Evolutionary conservation across 2,329 filamentous ascomycete species (phyloP).

Genomic region (Helicocarpus griseus): DNA sequence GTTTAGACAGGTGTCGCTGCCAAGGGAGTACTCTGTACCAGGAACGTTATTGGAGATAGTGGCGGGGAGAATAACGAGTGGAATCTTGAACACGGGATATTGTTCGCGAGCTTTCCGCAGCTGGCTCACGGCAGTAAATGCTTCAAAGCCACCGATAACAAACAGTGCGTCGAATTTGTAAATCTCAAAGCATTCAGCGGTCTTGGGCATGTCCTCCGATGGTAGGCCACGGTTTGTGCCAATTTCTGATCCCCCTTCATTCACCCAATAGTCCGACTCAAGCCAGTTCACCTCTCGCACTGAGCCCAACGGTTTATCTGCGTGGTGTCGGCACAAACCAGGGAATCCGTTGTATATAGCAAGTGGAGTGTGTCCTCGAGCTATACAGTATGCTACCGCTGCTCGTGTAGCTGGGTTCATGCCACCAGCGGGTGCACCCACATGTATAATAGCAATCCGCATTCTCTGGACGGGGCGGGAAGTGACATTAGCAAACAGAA

Average conservation of each 20-base stretch:
- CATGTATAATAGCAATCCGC: conserved; percentile 92
- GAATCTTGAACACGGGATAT: conserved; percentile 82
- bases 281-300: conserved; percentile 86
- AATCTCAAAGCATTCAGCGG: conserved; percentile 72
- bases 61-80: conserved; percentile 83
- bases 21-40: conserved; percentile 92
- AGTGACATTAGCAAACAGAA: background rate
- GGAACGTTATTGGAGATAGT: conserved; percentile 99
- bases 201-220: conserved; percentile 71
- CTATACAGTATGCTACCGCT: conserved; percentile 84
- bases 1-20: conserved; percentile 93
- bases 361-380: conserved; percentile 82
- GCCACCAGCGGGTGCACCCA: conserved; percentile 89
- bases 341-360: conserved; percentile 97
- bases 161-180: conserved; percentile 89
- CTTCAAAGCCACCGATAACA: conserved; percentile 90
- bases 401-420: conserved; percentile 97
- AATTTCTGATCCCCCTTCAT: conserved; percentile 93
- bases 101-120: conserved; percentile 68
- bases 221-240: conserved; percentile 94
- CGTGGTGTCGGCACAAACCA: conserved; percentile 82
- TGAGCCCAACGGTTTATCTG: conserved; percentile 67
- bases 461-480: conserved; percentile 50
- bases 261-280: conserved; percentile 90
- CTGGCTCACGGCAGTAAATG: conserved; percentile 84